Conservation (phyloP, 2,329 filamentous ascomycete species). For the Nothopassalora personata region DNA sequence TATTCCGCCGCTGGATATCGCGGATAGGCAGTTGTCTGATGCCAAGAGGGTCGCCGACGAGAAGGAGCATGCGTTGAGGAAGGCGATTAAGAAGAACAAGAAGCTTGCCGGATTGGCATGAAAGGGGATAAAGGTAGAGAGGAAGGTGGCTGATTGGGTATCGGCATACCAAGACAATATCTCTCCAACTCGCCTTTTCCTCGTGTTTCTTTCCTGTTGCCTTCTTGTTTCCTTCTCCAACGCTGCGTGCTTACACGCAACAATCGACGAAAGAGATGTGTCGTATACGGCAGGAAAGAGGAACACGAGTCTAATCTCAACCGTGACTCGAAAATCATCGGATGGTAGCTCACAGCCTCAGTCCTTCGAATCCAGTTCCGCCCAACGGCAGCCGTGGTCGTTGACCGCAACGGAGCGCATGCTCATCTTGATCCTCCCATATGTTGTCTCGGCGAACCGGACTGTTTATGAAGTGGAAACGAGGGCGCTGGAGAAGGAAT, state of each 20-base stretch:
- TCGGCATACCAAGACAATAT: too few relatives aligned
- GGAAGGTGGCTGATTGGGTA: not conserved
- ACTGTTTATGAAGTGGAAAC: not conserved
- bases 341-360: not conserved
- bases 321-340: not conserved
- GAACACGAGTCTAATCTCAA: not conserved
- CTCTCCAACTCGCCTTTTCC: not conserved
- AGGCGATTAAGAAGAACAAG: constrained; percentile 34
- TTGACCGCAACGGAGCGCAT: not conserved
- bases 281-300: not conserved
- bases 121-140: not conserved
- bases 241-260: not conserved
- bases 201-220: not conserved
- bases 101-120: constrained; percentile 26
- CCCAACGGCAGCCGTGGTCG: not conserved
- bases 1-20: constrained; percentile 21
- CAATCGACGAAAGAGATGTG: not conserved
- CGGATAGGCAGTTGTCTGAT: constrained; percentile 29
- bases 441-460: not conserved
- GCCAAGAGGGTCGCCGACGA: constrained; percentile 32
- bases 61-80: constrained; percentile 30
- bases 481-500: not conserved
- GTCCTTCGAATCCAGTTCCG: not conserved
- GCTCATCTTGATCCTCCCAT: not conserved
- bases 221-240: not conserved